These are phyloP conservation scores for Cutaneotrichosporon sp. DNA, from an alignment of 1,284 basidiomycete genomes.

Conservation along the genomic window DNA sequence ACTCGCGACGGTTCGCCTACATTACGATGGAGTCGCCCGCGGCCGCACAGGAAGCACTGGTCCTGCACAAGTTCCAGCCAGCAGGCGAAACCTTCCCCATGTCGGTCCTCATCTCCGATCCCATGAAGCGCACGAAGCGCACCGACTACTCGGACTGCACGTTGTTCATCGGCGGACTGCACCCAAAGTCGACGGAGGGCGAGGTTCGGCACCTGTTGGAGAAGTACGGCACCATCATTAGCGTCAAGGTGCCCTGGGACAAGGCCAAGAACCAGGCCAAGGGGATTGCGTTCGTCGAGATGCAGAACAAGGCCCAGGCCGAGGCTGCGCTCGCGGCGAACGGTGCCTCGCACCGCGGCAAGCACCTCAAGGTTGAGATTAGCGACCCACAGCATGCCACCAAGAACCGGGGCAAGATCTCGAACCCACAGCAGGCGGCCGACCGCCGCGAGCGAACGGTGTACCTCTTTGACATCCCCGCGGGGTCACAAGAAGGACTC, in stretches of 20 bases:
- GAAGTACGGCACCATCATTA: constrained; percentile 82
- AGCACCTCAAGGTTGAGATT: constrained; percentile 39
- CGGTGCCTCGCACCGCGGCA: constrained; percentile 67
- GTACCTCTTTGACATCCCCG: constrained; percentile 71
- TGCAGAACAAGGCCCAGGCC: constrained; percentile 61
- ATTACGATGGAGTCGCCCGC: constrained; percentile 80
- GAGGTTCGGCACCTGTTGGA: constrained; percentile 76
- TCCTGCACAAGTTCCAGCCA: constrained; percentile 73
- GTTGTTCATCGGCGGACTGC: constrained; percentile 80
- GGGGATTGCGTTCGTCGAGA: constrained; percentile 94
- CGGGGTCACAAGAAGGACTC: constrained; percentile 75
- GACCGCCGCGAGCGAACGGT: constrained; percentile 64
- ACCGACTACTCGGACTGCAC: constrained; percentile 85
- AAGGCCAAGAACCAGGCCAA: constrained; percentile 66
- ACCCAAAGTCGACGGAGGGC: constrained; percentile 63
- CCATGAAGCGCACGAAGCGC: constrained; percentile 80
- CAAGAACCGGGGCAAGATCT: constrained; percentile 24
- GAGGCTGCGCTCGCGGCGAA: constrained; percentile 72
- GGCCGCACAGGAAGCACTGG: constrained; percentile 74
- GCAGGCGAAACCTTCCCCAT: constrained; percentile 64
- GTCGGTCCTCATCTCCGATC: constrained; percentile 87
- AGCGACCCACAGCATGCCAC: constrained; percentile 40
- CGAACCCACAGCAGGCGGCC: constrained; percentile 42
- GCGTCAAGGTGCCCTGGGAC: constrained; percentile 74
- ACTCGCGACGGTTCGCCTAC: constrained; percentile 89